phyloP scores from a whole-genome alignment of 2,329 filamentous ascomycete genomes.

The Tothia fuscella region DNA sequence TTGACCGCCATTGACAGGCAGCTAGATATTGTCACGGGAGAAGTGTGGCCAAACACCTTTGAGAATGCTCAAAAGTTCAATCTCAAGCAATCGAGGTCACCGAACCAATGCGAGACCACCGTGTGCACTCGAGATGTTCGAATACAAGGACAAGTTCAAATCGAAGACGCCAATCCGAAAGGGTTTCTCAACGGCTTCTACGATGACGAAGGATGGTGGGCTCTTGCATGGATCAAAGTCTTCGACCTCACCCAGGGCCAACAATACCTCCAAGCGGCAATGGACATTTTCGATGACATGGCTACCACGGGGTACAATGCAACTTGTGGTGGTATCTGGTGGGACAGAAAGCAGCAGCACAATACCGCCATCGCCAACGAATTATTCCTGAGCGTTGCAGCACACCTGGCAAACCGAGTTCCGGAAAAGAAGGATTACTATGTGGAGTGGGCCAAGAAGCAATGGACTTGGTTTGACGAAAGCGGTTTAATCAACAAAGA shows the following conservation, averaged over 20 bases:
- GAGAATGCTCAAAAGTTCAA: constrained; percentile 16
- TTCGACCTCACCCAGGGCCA: constrained; percentile 38
- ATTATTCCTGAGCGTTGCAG: constrained; percentile 43
- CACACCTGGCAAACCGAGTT: constrained; percentile 42
- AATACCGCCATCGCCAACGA: constrained; percentile 46
- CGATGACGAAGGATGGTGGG: constrained; percentile 42
- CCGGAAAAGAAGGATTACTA: constrained; percentile 27
- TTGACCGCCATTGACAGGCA: constrained; percentile 28
- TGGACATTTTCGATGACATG: constrained; percentile 38
- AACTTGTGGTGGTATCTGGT: constrained; percentile 37
- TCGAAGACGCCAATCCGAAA: constrained; percentile 9
- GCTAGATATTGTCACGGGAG: constrained; percentile 22
- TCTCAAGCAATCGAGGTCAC: constrained; percentile 4
- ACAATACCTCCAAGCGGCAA: constrained; percentile 35
- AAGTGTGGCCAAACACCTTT: constrained; percentile 35
- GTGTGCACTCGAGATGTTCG: constrained; percentile 3
- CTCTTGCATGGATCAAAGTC: constrained; percentile 41
- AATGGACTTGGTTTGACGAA: constrained; percentile 40
- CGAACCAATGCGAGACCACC: neutral
- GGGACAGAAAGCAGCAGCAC: constrained; percentile 33
- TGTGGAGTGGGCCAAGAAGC: constrained; percentile 32
- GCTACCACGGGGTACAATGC: constrained; percentile 29
- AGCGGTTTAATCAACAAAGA: constrained; percentile 36
- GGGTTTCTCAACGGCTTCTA: constrained; percentile 34
- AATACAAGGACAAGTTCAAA: constrained; percentile 19